Conservation (phyloP, 2,329 filamentous ascomycete genomes). For the Botrytis sinoallii region DNA sequence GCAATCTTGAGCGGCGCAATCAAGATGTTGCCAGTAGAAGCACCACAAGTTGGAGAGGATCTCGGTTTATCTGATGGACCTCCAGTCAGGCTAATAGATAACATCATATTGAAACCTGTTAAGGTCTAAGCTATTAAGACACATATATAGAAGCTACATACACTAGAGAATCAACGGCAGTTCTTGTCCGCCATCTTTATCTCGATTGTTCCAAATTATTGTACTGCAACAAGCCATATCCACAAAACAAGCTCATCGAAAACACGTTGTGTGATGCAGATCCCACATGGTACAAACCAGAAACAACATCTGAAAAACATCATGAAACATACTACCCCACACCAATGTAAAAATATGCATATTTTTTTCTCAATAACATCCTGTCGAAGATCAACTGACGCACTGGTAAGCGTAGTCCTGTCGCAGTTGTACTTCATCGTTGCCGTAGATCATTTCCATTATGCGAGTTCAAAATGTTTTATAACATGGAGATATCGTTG, state of each 20-base stretch:
- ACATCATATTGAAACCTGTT: slow-evolving; percentile 66
- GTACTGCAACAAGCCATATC: not conserved
- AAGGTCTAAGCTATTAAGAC: slow-evolving; percentile 20
- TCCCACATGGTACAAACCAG: not conserved
- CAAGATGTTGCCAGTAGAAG: slow-evolving; percentile 81
- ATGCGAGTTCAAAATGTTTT: not conserved
- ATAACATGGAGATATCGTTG: not conserved
- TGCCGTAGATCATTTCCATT: not conserved
- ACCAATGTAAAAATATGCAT: not conserved
- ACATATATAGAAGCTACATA: not conserved
- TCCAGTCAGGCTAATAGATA: slow-evolving; percentile 86
- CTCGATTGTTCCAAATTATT: not conserved
- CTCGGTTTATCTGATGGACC: slow-evolving; percentile 70
- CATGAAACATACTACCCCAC: not conserved
- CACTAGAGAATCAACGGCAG: not conserved
- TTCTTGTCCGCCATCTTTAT: not conserved
- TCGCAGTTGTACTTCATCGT: not conserved
- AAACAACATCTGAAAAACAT: not conserved
- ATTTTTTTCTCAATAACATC: not conserved
- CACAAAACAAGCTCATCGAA: not conserved
- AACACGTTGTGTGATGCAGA: not conserved
- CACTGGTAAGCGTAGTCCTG: not conserved
- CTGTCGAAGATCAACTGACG: not conserved
- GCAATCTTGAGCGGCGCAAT: slow-evolving; percentile 87
- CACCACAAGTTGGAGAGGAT: slow-evolving; percentile 66